Base-by-base conservation (phyloP, 768 basidiomycete genomes). In the Lactarius sanguifluus region DNA sequence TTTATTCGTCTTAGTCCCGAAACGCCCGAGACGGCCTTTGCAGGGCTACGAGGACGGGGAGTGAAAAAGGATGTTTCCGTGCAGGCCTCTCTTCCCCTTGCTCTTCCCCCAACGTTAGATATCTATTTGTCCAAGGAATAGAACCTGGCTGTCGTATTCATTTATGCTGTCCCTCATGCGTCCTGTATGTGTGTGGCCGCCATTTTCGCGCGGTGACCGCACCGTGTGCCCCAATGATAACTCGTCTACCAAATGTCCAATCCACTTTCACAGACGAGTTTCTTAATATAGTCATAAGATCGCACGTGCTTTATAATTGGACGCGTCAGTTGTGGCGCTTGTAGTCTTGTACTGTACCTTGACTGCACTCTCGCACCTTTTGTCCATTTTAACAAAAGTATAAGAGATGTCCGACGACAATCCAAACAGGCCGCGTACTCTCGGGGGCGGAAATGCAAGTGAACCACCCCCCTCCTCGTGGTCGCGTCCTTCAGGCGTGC, bases 31-130 rank as follows among this genome's bases (percentile, higher is more conserved):
- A 72, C 81, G 84, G 76, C 79, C 84, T 70, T 84, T 91, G 52
- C 79, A 83, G 45, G 91, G 92, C 36, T 94, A 92, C 72, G 92
- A 92, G 36, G 92, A 92, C 60, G 80, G 84, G 71, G 73, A 71
- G 47, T 66, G 56, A 66, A 30, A 20, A n/a, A 18, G 8, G 32
- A 10, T 3, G 55, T 5, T 32, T 8, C 15, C 18, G 16, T 15
- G 38, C 38, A 15, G 13, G 10, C 5, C 38, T 40, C 15, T 40
- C 38, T 40, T 61, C 16, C 59, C 40, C 6, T 1, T 15, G 15
- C 15, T 40, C 38, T 40, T 61, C 16, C 59, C 40, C 6, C 59
- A 61, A 57, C 36, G 2, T n/a, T n/a, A 32, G 2, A 34, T 57
- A 57, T 57, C 32, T 23, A 50, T 50, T 47, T 47, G 45, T 47